phyloP scores from a whole-genome alignment of 2,329 filamentous ascomycete species.

The Alternaria triticina region DNA sequence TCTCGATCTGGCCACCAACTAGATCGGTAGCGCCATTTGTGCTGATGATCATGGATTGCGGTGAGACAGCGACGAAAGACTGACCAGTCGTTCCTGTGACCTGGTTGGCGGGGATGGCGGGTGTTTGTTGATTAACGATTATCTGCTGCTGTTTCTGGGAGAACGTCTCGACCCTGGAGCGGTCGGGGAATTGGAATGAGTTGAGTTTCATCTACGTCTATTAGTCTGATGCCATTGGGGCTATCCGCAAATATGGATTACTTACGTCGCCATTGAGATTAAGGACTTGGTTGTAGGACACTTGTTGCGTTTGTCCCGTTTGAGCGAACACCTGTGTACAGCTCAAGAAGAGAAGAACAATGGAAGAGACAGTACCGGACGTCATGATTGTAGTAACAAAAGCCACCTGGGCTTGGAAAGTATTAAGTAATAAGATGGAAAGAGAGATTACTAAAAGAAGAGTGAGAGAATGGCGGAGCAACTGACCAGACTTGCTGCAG shows the following conservation, averaged over 20 bases:
- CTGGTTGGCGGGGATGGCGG: slow-evolving; percentile 43
- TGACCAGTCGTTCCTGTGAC: slow-evolving; percentile 47
- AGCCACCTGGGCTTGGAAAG: slow-evolving; percentile 44
- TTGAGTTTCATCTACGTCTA: slow-evolving; percentile 43
- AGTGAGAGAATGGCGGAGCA: slow-evolving; percentile 20
- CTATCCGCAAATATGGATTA: background rate
- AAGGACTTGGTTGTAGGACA: slow-evolving; percentile 49
- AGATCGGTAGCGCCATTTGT: slow-evolving; percentile 46
- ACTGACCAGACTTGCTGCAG: slow-evolving; percentile 42
- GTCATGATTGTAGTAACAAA: slow-evolving; percentile 35
- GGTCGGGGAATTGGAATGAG: slow-evolving; percentile 46
- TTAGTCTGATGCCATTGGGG: slow-evolving; percentile 5
- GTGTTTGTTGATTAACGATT: slow-evolving; percentile 50
- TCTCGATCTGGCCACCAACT: slow-evolving; percentile 46
- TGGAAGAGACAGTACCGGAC: slow-evolving; percentile 46
- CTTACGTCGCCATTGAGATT: slow-evolving; percentile 49
- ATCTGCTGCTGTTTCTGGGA: slow-evolving; percentile 48
- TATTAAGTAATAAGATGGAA: slow-evolving; percentile 13
- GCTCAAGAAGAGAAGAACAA: slow-evolving; percentile 39
- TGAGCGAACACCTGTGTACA: slow-evolving; percentile 28
- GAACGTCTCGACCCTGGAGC: slow-evolving; percentile 46
- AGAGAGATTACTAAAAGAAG: slow-evolving; percentile 25
- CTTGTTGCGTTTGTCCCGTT: slow-evolving; percentile 31
- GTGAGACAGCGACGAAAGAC: slow-evolving; percentile 43
- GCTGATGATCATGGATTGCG: slow-evolving; percentile 44